These are phyloP conservation scores for Phytophthora podocarpi DNA, from an alignment of 352 stramenopile genomes.

Conservation along the genomic window DNA sequence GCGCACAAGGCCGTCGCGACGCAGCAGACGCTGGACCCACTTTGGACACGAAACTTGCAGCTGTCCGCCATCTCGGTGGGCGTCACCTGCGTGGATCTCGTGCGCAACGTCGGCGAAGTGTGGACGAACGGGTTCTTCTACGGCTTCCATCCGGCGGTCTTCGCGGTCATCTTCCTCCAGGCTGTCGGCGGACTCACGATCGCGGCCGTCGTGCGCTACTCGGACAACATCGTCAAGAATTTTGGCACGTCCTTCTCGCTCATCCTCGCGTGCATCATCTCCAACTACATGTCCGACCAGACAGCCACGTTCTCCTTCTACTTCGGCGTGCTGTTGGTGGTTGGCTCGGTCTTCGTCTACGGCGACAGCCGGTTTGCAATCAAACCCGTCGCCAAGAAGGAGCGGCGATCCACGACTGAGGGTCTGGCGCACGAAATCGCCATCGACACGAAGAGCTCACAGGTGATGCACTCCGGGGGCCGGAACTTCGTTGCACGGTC, in stretches of 20 bases:
- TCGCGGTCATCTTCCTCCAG: slow-evolving; percentile 82
- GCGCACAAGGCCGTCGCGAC: slow-evolving; percentile 77
- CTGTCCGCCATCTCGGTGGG: slow-evolving; percentile 82
- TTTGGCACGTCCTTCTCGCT: slow-evolving; percentile 90
- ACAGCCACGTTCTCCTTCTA: slow-evolving; percentile 77
- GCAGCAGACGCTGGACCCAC: slow-evolving; percentile 78
- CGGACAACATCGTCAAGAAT: slow-evolving; percentile 92
- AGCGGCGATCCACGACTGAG: slow-evolving; percentile 35
- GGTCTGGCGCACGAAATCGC: slow-evolving; percentile 57
- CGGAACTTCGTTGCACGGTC: slow-evolving; percentile 54
- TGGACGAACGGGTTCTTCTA: slow-evolving; percentile 80
- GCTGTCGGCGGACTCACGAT: slow-evolving; percentile 85
- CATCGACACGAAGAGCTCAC: slow-evolving; percentile 50
- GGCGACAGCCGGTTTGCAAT: slow-evolving; percentile 80
- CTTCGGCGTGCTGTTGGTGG: slow-evolving; percentile 74
- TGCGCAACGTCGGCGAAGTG: slow-evolving; percentile 64
- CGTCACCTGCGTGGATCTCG: slow-evolving; percentile 72
- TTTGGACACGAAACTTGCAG: slow-evolving; percentile 89
- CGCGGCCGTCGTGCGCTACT: slow-evolving; percentile 86
- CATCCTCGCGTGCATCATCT: slow-evolving; percentile 89
- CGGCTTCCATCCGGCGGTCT: slow-evolving; percentile 78
- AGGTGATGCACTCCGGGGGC: slow-evolving; percentile 33
- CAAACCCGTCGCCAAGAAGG: slow-evolving; percentile 39
- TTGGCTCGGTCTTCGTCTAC: slow-evolving; percentile 87
- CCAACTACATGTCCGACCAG: slow-evolving; percentile 89